These are phyloP conservation scores for Physcomitrium patens DNA, from an alignment of 225 moss, liverwort and hornwort genomes.

Conservation along the genomic window DNA sequence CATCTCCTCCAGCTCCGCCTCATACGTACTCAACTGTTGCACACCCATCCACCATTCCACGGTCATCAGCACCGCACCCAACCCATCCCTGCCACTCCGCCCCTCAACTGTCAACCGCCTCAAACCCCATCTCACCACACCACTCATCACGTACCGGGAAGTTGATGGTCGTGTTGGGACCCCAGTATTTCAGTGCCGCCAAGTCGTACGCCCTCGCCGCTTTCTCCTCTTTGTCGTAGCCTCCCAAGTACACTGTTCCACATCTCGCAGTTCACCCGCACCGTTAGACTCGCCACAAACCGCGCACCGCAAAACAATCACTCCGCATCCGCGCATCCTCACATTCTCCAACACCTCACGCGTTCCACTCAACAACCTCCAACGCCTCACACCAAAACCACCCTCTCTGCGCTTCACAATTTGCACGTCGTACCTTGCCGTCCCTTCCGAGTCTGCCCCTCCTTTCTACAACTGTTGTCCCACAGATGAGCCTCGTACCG, in stretches of 20 bases:
- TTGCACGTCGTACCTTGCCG: constrained; percentile 71
- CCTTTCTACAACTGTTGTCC: constrained; percentile 98
- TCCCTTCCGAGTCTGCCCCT: constrained; percentile 96
- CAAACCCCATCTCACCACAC: too few species aligned
- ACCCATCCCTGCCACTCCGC: too few species aligned
- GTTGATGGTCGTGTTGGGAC: constrained; percentile 94
- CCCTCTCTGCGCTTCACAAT: too few species aligned
- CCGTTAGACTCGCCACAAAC: too few species aligned
- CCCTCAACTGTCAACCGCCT: too few species aligned
- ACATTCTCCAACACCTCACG: too few species aligned
- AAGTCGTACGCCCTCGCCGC: constrained; percentile 97
- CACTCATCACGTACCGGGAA: constrained; percentile 68
- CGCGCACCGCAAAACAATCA: too few species aligned
- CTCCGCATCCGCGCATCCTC: too few species aligned
- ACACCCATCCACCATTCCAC: constrained; percentile 16
- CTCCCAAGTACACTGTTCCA: constrained; percentile 54
- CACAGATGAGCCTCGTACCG: constrained; percentile 95
- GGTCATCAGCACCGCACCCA: constrained; percentile 10
- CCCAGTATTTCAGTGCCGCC: constrained; percentile 98
- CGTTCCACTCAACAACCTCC: too few species aligned
- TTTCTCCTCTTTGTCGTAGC: constrained; percentile 98
- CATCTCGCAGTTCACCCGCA: not conserved
- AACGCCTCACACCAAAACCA: too few species aligned
- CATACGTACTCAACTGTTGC: constrained; percentile 71
- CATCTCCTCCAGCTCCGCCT: constrained; percentile 98